Evolutionary conservation across 2,329 filamentous ascomycete species (phyloP), one percentile per base, ranked within the genome.

Genomic region (Sphaerulina populicola): DNA sequence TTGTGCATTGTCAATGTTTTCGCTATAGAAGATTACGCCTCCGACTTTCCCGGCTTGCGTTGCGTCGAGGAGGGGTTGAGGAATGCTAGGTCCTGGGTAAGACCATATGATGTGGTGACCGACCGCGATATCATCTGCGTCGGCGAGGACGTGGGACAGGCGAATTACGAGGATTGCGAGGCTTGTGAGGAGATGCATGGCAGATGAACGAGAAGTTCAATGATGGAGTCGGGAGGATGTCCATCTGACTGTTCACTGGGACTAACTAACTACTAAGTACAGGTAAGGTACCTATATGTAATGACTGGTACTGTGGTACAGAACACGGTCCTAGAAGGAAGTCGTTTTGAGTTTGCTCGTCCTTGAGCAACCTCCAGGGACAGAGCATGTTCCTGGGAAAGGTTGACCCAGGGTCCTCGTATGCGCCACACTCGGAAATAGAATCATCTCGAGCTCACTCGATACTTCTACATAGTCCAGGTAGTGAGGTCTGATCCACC

Each of bases 401-500:
- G 18, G 18, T 18, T 18, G 18, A 18, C 18, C 18, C 18, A 18
- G 18, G 15, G 39, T 23, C 11, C 40, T 36, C 11, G 33, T 14
- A 36, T 36, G 6, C 33, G 14, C 11, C 14, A 12, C 33, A 10
- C 5, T 33, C 31, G 21, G 8, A 36, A 9, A 8, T 7, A 30
- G 23, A 6, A 27, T 27, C 15, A 29, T 14, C 35, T 14, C 35
- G n/a, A n/a, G n/a, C n/a, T n/a, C n/a, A n/a, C n/a, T n/a, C n/a
- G n/a, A n/a, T n/a, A n/a, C 21, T 27, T 7, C 23, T 27, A 27
- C 23, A 27, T 27, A 7, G 23, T 27, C 23, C 23, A 27, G 6
- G 23, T 27, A 6, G 23, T 27, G 6, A 27, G 5, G 4, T 53
- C 51, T 31, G 40, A 21, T 12, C 31, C 47, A 72, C 65, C 68